Conservation (phyloP, 495 filamentous ascomycete species). For the Penicillium ochrochloron region DNA sequence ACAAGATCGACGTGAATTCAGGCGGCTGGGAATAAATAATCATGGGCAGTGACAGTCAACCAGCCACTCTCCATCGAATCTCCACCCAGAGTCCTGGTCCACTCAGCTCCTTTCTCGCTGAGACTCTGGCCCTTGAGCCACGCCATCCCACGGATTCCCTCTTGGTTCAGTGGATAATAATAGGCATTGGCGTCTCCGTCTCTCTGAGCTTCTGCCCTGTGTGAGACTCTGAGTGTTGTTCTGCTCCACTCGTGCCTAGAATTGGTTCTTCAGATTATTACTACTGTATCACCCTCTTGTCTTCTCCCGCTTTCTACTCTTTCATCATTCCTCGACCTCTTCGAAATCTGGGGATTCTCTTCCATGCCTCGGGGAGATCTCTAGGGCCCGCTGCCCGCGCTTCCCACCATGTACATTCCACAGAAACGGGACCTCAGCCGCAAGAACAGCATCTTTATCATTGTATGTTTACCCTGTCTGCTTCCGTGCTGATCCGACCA, state of each 20-base stretch:
- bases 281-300: background rate
- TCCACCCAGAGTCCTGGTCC: background rate
- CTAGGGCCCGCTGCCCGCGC: conserved; percentile 27
- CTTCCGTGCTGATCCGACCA: conserved; percentile 19
- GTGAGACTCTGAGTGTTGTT: no score
- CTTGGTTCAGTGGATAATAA: conserved; percentile 23
- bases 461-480: conserved; percentile 24
- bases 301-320: conserved; percentile 13
- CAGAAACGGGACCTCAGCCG: conserved; percentile 26
- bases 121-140: conserved; percentile 14
- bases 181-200: conserved; percentile 6
- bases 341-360: conserved; percentile 4
- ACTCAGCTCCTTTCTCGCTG: background rate
- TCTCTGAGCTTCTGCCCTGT: conserved; percentile 2
- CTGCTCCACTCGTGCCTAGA: conserved; percentile 26
- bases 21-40: background rate
- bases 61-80: background rate
- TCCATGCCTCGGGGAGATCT: conserved; percentile 28
- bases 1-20: background rate
- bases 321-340: conserved; percentile 13
- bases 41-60: background rate
- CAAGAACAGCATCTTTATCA: conserved; percentile 34
- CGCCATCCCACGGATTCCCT: background rate
- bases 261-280: conserved; percentile 8
- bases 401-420: conserved; percentile 34